Percentiles rank a stretch among this genome's conserved stretches.
Evolutionary conservation across 1,139 yeast species (phyloP).

Genomic region (Pichia sp.): DNA sequence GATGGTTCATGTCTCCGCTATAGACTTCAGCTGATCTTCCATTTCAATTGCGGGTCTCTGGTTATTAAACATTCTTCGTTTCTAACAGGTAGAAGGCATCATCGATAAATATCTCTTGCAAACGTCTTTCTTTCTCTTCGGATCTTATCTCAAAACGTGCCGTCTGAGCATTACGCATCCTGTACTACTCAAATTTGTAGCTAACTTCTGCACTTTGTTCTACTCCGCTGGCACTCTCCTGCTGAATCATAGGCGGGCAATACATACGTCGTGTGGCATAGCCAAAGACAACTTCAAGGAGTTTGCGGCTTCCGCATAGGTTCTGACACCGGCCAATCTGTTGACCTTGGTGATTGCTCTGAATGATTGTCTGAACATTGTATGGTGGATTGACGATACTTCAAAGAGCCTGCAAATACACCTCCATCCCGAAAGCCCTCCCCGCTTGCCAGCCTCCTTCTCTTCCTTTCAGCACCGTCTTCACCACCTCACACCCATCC

Average conservation of each 20-base stretch:
- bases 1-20: too few species aligned
- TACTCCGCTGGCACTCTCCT: not conserved
- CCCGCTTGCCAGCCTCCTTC: not conserved
- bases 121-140: not conserved
- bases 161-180: too few species aligned
- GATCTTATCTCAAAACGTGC: not conserved
- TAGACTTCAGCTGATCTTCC: too few species aligned
- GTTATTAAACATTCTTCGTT: too few species aligned
- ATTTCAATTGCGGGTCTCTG: too few species aligned
- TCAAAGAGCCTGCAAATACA: not conserved
- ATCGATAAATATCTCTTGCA: too few species aligned
- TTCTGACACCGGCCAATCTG: conserved; percentile 59
- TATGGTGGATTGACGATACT: conserved; percentile 2
- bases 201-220: not conserved
- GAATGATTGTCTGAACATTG: conserved; percentile 66
- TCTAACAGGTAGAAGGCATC: too few species aligned
- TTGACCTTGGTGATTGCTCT: conserved; percentile 55
- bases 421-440: not conserved
- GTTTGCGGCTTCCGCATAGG: conserved; percentile 81
- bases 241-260: not conserved
- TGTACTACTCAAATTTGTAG: too few species aligned
- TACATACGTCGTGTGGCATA: conserved; percentile 73
- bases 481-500: not conserved
- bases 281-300: conserved; percentile 79
- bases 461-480: not conserved